Base-by-base conservation (phyloP, 2,329 filamentous ascomycete genomes). In the Didymella pinodella region DNA sequence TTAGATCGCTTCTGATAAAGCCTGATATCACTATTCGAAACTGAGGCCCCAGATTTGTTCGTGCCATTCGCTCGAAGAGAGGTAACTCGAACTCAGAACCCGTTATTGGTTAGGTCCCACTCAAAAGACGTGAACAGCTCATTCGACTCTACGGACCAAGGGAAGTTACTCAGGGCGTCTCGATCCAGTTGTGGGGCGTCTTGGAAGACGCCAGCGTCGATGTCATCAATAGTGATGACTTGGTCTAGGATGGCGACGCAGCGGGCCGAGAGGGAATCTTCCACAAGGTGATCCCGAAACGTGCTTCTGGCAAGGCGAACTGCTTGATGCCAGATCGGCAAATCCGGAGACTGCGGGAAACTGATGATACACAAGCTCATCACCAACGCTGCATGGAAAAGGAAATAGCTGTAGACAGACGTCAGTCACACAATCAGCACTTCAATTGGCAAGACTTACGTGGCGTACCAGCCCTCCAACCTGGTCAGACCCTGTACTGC, bases 381-480 rank as follows among this genome's bases (percentile, higher is more conserved):
- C 20, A 70, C 64, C 12, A 70, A 44, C 11, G 66, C 64, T n/a
- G 68, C 62, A 32, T 70, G 68, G 48, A 70, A 70, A 26, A 70
- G 64, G 26, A 70, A 70, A 20, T 63, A 70, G 31, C 68, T 70
- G 7, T 20, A 44, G 4, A 20, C 22, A 12, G 16, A 11, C 11
- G 10, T 64, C 31, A 64, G 48, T 44, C 20, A 1, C 16, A n/a
- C 3, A 36, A 29, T 26, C 29, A 12, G 5, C n/a, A n/a, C 4
- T n/a, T 5, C n/a, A 38, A 5, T 10, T 7, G n/a, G 7, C 10
- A 10, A n/a, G 0, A 62, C 68, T 65, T 54, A 70, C 68, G 68
- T 70, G 11, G 68, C 64, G 44, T 70, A 70, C 68, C 68, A 70
- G 16, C 68, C 65, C 48, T 70, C 68, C 7, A 69, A 29, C 44